phyloP scores from a whole-genome alignment of 345 rosid genomes.

The Bruguiera gymnorhiza region DNA sequence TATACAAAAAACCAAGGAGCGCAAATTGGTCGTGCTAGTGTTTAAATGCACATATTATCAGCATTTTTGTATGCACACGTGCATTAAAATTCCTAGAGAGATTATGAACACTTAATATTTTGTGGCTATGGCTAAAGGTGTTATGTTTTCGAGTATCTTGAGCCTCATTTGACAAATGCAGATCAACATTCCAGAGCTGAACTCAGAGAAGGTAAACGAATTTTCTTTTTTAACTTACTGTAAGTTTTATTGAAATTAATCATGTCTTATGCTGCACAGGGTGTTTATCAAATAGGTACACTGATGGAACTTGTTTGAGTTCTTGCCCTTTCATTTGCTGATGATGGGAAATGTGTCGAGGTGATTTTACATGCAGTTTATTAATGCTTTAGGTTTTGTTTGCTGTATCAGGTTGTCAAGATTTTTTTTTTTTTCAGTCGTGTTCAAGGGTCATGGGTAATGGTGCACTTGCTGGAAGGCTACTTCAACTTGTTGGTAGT shows the following conservation, averaged over 20 bases:
- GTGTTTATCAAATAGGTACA: conserved; percentile 93
- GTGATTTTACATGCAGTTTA: conserved; percentile 22
- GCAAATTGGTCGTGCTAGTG: neutral
- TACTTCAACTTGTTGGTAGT: conserved; percentile 81
- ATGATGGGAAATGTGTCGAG: conserved; percentile 92
- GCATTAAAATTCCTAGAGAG: too few species aligned
- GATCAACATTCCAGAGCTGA: conserved; percentile 85
- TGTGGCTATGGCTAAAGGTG: neutral
- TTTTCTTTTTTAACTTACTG: neutral
- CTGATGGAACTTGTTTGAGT: conserved; percentile 81
- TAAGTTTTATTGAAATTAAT: conserved; percentile 14
- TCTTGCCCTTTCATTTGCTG: conserved; percentile 83
- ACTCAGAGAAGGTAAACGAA: conserved; percentile 79
- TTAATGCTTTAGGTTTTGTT: neutral
- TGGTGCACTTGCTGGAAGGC: conserved; percentile 97
- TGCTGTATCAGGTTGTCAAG: conserved; percentile 3
- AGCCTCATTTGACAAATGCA: conserved; percentile 54
- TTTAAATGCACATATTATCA: neutral
- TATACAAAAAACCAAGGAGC: neutral
- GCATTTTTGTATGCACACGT: neutral
- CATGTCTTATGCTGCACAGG: conserved; percentile 49
- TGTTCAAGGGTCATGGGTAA: conserved; percentile 95
- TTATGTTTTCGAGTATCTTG: neutral
- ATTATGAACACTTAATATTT: neutral
- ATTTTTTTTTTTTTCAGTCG: conserved; percentile 45